These are phyloP conservation scores for Botryotinia globosa DNA, from an alignment of 2,329 filamentous ascomycete species.

Conservation along the genomic window DNA sequence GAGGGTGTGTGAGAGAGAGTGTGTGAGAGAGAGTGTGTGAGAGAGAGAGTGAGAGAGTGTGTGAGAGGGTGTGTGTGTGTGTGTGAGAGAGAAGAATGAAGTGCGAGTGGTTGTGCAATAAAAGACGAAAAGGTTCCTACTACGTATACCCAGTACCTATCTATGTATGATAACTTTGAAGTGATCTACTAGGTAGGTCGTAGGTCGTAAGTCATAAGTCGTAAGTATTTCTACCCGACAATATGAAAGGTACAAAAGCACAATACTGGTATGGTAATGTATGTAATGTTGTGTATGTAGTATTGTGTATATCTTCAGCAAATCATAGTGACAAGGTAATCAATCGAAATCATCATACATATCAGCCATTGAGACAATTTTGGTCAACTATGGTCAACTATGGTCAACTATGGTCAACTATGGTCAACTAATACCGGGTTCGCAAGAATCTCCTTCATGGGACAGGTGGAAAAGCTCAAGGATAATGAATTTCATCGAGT, in stretches of 20 bases:
- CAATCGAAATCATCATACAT: neutral
- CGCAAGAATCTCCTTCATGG: neutral
- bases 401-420: neutral
- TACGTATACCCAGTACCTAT: neutral
- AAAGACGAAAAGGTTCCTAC: neutral
- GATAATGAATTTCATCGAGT: neutral
- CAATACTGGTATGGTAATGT: neutral
- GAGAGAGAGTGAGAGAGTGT: neutral
- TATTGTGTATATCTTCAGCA: conserved; percentile 11
- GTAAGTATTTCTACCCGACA: neutral
- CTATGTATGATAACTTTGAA: neutral
- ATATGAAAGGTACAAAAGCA: conserved; percentile 8
- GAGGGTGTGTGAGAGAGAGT: neutral
- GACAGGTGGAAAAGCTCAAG: neutral
- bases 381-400: neutral
- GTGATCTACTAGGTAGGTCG: neutral
- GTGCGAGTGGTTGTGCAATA: neutral
- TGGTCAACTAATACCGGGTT: neutral
- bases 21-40: neutral
- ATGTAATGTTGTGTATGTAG: too few species aligned
- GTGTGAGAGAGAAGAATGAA: neutral
- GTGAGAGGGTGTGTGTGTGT: neutral
- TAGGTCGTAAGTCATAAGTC: neutral
- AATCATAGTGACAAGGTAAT: conserved; percentile 2
- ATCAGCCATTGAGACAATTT: conserved; percentile 4